Evolutionary conservation across 176 grass and related monocot genomes (phyloP), one percentile per base, ranked within the genome.

Genomic region (Dendrocalamus sinicus): DNA sequence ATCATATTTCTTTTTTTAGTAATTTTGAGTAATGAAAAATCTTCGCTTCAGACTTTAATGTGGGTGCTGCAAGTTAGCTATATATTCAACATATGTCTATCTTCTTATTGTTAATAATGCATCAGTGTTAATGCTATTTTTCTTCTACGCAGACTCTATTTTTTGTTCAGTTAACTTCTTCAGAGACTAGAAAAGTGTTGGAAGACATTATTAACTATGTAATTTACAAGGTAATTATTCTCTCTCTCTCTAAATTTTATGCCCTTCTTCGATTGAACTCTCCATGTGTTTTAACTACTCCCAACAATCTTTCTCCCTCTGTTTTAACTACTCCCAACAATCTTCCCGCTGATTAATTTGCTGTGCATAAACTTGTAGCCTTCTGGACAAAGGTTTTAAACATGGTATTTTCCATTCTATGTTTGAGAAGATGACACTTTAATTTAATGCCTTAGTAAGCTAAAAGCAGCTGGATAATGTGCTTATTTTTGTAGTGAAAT

Each of bases 161-260:
- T 88, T 91, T 91, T 91, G 85, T 88, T 75, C 76, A 55, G 48
- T 83, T 91, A 81, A 88, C 85, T 76, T 85, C 89, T 47, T 66
- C 68, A 48, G 89, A 91, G 89, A 91, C 89, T 70, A 80, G 86
- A 81, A 91, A 88, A 84, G 81, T 91, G 46, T 81, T 88, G 89
- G 89, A 88, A 84, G 61, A 91, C 64, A 72, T 91, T 17, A 85
- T 91, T 91, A 91, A 89, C 79, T 80, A 78, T 85, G 81, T 85
- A 76, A 80, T 91, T 76, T 91, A 88, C 81, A 91, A 91, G 86
- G 89, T 91, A 91, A 41, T 35, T 44, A 17, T 9, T 74, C 13
- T 32, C 32, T 35, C 32, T 60, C 14, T 3, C 8, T 10, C 9
- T 28, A 41, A 75, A 69, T 52, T 87, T 68, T 44, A 28, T 84